Conservation (phyloP, 1,139 yeast genomes). For the Zygoascus meyerae region DNA sequence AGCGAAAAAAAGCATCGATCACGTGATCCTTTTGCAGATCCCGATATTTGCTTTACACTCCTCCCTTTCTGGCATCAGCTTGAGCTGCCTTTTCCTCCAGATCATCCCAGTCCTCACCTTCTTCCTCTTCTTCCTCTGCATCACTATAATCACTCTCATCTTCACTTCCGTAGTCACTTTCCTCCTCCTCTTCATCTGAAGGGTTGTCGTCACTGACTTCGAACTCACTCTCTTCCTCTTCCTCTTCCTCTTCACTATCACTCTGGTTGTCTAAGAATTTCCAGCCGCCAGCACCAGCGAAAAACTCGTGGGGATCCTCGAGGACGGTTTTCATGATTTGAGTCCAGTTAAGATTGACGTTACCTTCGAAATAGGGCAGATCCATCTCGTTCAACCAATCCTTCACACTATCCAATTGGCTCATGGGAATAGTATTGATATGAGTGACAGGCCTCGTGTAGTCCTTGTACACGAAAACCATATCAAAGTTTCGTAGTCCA, state of each 20-base stretch:
- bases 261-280: conserved; percentile 62
- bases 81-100: conserved; percentile 7
- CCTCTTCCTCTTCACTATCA: conserved; percentile 42
- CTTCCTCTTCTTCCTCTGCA: conserved; percentile 29
- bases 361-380: conserved; percentile 90
- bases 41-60: neutral
- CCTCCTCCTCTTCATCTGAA: conserved; percentile 25
- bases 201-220: conserved; percentile 32
- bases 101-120: conserved; percentile 17
- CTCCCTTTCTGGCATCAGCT: conserved; percentile 8
- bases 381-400: conserved; percentile 96
- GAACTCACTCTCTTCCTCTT: conserved; percentile 33
- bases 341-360: conserved; percentile 92
- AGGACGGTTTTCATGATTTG: conserved; percentile 91
- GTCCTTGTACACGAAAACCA: conserved; percentile 92
- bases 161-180: conserved; percentile 25
- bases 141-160: conserved; percentile 36
- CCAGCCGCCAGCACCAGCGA: conserved; percentile 90
- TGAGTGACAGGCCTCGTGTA: conserved; percentile 83
- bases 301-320: conserved; percentile 92
- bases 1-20: no score
- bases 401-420: conserved; percentile 82
- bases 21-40: no score
- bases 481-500: conserved; percentile 92
- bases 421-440: conserved; percentile 92